These are phyloP conservation scores for Neofusicoccum ribis DNA, from an alignment of 2,329 filamentous ascomycete species.

Conservation along the genomic window DNA sequence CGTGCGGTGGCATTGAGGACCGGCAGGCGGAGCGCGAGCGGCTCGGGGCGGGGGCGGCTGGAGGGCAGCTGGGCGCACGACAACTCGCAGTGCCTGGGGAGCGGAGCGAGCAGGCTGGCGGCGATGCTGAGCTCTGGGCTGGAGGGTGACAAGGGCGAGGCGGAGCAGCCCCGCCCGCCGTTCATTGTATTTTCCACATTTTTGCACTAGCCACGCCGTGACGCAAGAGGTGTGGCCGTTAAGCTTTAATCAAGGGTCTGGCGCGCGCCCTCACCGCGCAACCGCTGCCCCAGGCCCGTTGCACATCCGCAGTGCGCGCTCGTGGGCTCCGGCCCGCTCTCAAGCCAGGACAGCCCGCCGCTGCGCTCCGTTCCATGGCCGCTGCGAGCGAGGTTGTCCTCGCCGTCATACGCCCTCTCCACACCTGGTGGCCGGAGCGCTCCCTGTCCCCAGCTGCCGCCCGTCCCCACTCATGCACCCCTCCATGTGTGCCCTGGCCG, in stretches of 20 bases:
- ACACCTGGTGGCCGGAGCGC: not conserved
- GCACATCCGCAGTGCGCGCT: not conserved
- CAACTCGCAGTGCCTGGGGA: not conserved
- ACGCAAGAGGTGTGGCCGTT: constrained; percentile 13
- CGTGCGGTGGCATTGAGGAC: constrained; percentile 11
- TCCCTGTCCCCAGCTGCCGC: constrained; percentile 7
- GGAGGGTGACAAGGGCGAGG: not conserved
- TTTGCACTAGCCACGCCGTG: constrained; percentile 14
- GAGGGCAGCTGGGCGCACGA: not conserved
- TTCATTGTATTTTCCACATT: constrained; percentile 11
- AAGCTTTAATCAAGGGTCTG: constrained; percentile 16
- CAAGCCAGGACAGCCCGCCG: not conserved
- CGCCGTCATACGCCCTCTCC: constrained; percentile 1
- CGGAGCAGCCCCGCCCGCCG: not conserved
- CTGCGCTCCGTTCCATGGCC: not conserved
- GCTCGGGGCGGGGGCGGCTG: not conserved
- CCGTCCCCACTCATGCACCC: constrained; percentile 11
- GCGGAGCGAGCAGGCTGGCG: not conserved
- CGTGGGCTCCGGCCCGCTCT: not conserved
- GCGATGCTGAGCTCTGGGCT: not conserved
- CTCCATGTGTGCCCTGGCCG: not conserved
- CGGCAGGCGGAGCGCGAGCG: not conserved
- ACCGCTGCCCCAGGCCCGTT: not conserved
- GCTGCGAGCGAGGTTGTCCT: not conserved
- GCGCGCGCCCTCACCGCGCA: not conserved